Conservation (phyloP, 2,329 filamentous ascomycete genomes). For the Aschersonia sp. region DNA sequence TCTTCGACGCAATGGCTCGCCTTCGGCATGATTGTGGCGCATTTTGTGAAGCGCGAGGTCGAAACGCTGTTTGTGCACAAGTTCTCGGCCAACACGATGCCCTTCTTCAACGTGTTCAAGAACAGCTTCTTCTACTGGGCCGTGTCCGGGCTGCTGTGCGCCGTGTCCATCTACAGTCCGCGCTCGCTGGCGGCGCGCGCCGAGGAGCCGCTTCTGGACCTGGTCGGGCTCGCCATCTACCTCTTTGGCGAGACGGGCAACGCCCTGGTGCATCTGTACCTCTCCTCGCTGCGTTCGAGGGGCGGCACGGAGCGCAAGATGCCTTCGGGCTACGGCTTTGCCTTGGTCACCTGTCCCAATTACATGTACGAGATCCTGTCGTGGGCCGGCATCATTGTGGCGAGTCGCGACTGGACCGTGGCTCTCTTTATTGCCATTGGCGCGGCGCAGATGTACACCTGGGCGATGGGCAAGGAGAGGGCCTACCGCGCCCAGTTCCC, state of each 20-base stretch:
- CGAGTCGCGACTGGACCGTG: constrained; percentile 67
- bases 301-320: constrained; percentile 82
- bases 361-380: constrained; percentile 87
- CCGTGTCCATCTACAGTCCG: constrained; percentile 74
- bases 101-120: constrained; percentile 76
- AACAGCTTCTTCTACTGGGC: constrained; percentile 94
- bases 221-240: constrained; percentile 57
- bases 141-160: constrained; percentile 64
- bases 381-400: constrained; percentile 70
- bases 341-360: constrained; percentile 85
- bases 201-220: constrained; percentile 37
- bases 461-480: constrained; percentile 86
- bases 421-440: constrained; percentile 63
- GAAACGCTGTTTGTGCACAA: constrained; percentile 92
- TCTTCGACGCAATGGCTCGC: constrained; percentile 56
- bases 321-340: constrained; percentile 72
- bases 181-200: constrained; percentile 48
- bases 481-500: constrained; percentile 84
- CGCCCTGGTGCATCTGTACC: constrained; percentile 62
- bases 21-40: constrained; percentile 58
- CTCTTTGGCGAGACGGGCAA: constrained; percentile 69
- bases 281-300: constrained; percentile 60
- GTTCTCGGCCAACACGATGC: constrained; percentile 93
- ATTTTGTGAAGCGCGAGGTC: constrained; percentile 90
- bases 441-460: constrained; percentile 64